These are phyloP conservation scores for Rhizopogon roseolus DNA, from an alignment of 768 basidiomycete species.

Conservation along the genomic window DNA sequence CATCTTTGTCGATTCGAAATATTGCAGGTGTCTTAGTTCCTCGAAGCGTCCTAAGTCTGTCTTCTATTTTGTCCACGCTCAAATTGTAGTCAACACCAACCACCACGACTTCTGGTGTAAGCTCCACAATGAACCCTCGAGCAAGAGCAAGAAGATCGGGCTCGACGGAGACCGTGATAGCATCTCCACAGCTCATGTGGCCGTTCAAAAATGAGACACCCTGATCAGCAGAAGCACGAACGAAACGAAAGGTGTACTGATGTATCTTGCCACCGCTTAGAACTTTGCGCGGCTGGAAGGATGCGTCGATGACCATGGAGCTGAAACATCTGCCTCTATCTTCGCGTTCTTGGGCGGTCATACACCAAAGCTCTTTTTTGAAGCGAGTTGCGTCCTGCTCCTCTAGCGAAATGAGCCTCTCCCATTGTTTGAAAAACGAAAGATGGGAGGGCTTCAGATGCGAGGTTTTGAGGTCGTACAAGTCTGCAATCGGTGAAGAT, in stretches of 20 bases:
- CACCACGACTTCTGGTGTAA: constrained; percentile 58
- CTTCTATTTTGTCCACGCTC: constrained; percentile 43
- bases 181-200: constrained; percentile 74
- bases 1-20: constrained; percentile 94
- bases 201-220: constrained; percentile 61
- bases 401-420: constrained; percentile 76
- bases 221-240: constrained; percentile 23
- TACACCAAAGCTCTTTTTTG: constrained; percentile 91
- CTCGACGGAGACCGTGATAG: constrained; percentile 83
- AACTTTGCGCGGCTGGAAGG: constrained; percentile 25
- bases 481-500: constrained; percentile 52
- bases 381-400: constrained; percentile 84
- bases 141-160: constrained; percentile 82
- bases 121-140: constrained; percentile 75
- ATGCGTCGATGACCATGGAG: constrained; percentile 63
- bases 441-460: constrained; percentile 68
- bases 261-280: constrained; percentile 56
- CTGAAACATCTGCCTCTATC: constrained; percentile 79
- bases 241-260: constrained; percentile 74
- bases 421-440: constrained; percentile 90
- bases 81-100: constrained; percentile 83
- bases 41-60: constrained; percentile 27
- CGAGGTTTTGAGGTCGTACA: constrained; percentile 74
- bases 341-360: constrained; percentile 77
- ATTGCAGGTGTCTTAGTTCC: constrained; percentile 18